Evolutionary conservation across 768 basidiomycete genomes (phyloP), one percentile per base, ranked within the genome.

Genomic region (Lanmaoa rubissima): DNA sequence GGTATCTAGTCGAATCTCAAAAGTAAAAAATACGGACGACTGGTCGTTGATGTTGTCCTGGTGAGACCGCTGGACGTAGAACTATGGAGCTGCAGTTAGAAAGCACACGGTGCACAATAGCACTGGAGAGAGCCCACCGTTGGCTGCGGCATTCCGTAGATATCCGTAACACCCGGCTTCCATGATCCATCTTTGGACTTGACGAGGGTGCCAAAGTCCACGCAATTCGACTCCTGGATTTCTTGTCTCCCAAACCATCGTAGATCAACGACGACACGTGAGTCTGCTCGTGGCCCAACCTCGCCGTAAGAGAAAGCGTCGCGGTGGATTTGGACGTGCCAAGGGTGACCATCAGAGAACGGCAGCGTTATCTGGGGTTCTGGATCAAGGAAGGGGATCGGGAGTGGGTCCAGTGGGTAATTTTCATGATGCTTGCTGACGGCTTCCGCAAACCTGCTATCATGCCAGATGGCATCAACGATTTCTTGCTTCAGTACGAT

Each of bases 101-200:
- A 50, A 35, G 24, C 34, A 59, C 53, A 32, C 55, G 52, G 11
- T 24, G 34, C 6, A 48, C 13, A 16, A 19, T 10, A 35, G n/a
- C 16, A 36, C 9, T 52, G 59, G 69, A 17, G 64, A 49, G 42
- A 70, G 71, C 43, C 4, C 91, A 90, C 2, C 34, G 47, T 48
- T 14, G 47, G 19, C 34, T 48, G 47, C 8, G 47, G 47, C 47
- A 48, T 48, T 24, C 47, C 47, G 5, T 48, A 48, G 21, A 48
- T 48, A 11, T 48, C 47, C 5, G 35, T 35, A 16, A 24, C 19
- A 7, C 17, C 14, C 7, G 28, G 28, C 28, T 31, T 8, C 28
- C 28, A 31, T 8, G 28, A 31, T 31, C 28, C 28, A 31, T 31
- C 28, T 31, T 31, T 31, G 7, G 28, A 1, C 28, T 31, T 5